These are phyloP conservation scores for Aureobasidium lini DNA, from an alignment of 2,329 filamentous ascomycete genomes.

Conservation along the genomic window DNA sequence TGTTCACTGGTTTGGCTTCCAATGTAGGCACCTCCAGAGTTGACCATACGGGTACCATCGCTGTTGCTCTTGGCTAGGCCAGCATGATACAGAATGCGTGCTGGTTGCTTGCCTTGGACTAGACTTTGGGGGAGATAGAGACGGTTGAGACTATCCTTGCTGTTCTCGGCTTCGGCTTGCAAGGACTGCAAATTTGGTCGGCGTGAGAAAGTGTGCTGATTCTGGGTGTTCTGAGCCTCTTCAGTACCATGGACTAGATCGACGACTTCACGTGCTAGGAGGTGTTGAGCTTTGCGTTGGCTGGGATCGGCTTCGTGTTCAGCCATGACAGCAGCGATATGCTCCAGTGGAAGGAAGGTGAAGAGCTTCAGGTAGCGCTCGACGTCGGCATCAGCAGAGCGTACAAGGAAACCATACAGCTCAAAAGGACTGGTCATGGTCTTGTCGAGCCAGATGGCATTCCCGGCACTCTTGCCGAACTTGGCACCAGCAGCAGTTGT, in stretches of 20 bases:
- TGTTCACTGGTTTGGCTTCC: conserved; percentile 21
- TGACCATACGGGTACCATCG: conserved; percentile 24
- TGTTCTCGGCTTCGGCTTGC: background rate
- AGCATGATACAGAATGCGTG: conserved; percentile 26
- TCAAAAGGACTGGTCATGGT: conserved; percentile 77
- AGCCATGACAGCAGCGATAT: conserved; percentile 62
- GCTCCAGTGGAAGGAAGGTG: conserved; percentile 69
- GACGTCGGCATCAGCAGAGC: conserved; percentile 72
- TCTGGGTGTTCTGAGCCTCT: conserved; percentile 56
- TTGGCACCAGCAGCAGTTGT: conserved; percentile 81
- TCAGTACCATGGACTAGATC: conserved; percentile 66
- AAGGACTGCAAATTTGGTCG: background rate
- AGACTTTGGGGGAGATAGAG: conserved; percentile 21
- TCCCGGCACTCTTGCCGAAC: conserved; percentile 90
- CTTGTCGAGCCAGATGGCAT: conserved; percentile 85
- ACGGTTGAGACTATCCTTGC: background rate
- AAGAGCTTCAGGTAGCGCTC: conserved; percentile 79
- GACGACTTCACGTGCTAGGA: conserved; percentile 74
- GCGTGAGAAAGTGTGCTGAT: conserved; percentile 37
- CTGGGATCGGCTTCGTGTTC: conserved; percentile 61
- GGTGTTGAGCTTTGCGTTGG: conserved; percentile 72
- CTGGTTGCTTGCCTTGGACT: conserved; percentile 22
- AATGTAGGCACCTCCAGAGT: conserved; percentile 28
- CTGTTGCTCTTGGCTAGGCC: conserved; percentile 25
- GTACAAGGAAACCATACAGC: conserved; percentile 82